Base-by-base conservation (phyloP, 2,329 filamentous ascomycete species). In the Ophiostoma himal-ulmi region DNA sequence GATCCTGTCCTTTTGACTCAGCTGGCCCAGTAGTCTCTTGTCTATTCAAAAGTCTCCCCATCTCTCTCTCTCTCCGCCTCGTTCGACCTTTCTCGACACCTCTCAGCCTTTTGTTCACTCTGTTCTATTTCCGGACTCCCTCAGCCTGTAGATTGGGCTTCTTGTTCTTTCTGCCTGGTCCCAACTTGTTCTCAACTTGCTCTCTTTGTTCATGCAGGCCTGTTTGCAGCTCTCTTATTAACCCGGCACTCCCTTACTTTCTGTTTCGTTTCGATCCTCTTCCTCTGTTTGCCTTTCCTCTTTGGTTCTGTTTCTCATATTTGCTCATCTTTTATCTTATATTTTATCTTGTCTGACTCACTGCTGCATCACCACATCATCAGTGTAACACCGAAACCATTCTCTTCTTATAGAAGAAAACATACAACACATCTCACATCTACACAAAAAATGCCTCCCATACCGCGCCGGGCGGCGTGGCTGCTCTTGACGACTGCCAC, bases 401-500 rank as follows among this genome's bases (percentile, higher is more conserved):
- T 44, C 14, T 44, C 30, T 44, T 44, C 17, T 20, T 14, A 5
- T 20, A 48, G n/a, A 48, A 48, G 17, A 48, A 8, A 2, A 20
- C 37, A 6, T 30, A 30, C 3, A 30, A 3, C n/a, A 26, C 54
- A 60, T 20, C 34, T 20, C 34, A 39, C 60, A 65, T 36, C 60
- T 20, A 39, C 34, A 65, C 36, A 11, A 39, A 39, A n/a, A 1
- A 65, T 65, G 62, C 62, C 62, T 8, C 41, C 62, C 13, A 39
- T 65, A 22, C 70, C 71, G 71, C 73, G 79, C 64, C 76, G 78
- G 75, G 78, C 78, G 70, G 75, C 78, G 64, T 71, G 70, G 67
- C 74, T 80, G 73, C 76, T 84, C 70, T 78, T 78, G 67, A 78
- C 78, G 36, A 26, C 52, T 13, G 71, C 76, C 57, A 74, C 78